phyloP scores from a whole-genome alignment of 2,329 filamentous ascomycete species.

The Didymella glomerata region DNA sequence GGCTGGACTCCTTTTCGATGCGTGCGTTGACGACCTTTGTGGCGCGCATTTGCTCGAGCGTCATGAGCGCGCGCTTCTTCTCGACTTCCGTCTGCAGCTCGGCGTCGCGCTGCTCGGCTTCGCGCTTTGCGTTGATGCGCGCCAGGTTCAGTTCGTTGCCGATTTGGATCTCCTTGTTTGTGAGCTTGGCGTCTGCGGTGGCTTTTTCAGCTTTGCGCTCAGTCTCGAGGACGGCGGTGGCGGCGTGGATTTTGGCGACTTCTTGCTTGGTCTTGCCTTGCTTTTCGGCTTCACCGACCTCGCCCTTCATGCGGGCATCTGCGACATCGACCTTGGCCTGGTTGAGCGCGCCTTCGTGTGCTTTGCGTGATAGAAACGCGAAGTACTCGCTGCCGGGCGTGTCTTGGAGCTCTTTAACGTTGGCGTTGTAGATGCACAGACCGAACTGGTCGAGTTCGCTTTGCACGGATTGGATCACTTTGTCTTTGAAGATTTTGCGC shows the following conservation, averaged over 20 bases:
- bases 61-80: conserved; percentile 75
- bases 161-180: conserved; percentile 75
- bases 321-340: conserved; percentile 73
- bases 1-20: conserved; percentile 71
- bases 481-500: conserved; percentile 77
- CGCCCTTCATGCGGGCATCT: conserved; percentile 68
- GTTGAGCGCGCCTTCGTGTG: conserved; percentile 84
- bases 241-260: conserved; percentile 86
- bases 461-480: conserved; percentile 71
- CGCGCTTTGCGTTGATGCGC: conserved; percentile 75
- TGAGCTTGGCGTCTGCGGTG: conserved; percentile 77
- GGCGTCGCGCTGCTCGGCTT: conserved; percentile 78
- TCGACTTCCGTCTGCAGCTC: conserved; percentile 83
- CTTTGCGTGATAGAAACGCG: conserved; percentile 80
- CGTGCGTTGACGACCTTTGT: conserved; percentile 80
- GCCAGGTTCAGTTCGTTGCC: conserved; percentile 78
- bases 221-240: conserved; percentile 84
- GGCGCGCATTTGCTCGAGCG: conserved; percentile 60
- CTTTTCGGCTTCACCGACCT: conserved; percentile 79
- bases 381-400: conserved; percentile 85
- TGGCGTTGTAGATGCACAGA: conserved; percentile 66
- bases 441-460: conserved; percentile 80
- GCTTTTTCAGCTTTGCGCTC: conserved; percentile 85
- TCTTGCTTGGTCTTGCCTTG: conserved; percentile 83
- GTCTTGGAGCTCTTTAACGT: conserved; percentile 88